These are phyloP conservation scores for Lobosporangium transversale DNA, from an alignment of 192 early-diverging fungal genomes.

Conservation along the genomic window DNA sequence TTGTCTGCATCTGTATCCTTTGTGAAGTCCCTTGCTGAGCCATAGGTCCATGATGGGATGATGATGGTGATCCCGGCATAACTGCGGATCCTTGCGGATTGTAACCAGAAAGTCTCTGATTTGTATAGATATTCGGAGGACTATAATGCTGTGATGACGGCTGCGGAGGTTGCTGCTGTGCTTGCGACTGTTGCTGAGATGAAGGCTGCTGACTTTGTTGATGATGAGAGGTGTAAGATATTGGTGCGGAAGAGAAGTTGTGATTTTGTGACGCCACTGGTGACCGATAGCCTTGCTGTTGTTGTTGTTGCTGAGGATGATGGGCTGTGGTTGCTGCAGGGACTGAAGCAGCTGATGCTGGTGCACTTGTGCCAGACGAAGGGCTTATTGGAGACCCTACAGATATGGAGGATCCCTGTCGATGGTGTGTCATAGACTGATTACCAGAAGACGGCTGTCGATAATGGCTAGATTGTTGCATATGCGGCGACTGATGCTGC, in stretches of 20 bases:
- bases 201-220: slow-evolving; percentile 2
- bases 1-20: too few species aligned
- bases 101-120: too few species aligned
- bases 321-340: slow-evolving; percentile 2
- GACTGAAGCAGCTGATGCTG: background rate
- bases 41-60: background rate
- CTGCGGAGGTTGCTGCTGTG: background rate
- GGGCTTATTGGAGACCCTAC: background rate
- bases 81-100: too few species aligned
- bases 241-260: slow-evolving; percentile 5
- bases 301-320: slow-evolving; percentile 5
- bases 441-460: slow-evolving; percentile 8
- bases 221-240: background rate
- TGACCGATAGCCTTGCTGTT: slow-evolving; percentile 16
- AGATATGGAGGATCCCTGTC: background rate
- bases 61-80: slow-evolving; percentile 2
- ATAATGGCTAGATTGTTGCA: slow-evolving; percentile 2
- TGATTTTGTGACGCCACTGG: slow-evolving; percentile 1
- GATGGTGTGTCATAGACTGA: slow-evolving; percentile 1
- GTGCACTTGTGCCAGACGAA: background rate
- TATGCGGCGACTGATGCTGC: background rate
- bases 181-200: background rate
- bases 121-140: too few species aligned
- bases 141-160: background rate
- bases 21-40: too few species aligned